Evolutionary conservation across 805 yeast genomes (phyloP), one percentile per base, ranked within the genome.

Genomic region (Metschnikowia similis): DNA sequence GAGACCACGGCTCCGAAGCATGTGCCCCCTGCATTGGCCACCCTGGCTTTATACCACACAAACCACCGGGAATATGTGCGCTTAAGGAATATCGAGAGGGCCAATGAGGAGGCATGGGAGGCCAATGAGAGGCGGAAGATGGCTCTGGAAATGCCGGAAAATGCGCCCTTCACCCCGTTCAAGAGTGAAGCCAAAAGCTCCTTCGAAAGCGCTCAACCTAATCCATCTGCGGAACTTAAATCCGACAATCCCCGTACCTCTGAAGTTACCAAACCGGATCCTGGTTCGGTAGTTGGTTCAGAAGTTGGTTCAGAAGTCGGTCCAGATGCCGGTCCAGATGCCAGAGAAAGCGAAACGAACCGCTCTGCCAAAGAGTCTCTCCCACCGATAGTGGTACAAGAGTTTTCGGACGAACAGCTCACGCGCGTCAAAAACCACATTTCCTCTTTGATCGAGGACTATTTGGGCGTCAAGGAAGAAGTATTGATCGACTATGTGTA

Each of bases 401-500:
- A 21, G 6, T 17, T 41, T 17, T n/a, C 37, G 5, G 35, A 26
- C 13, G 37, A 31, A 26, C 13, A 32, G 3, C 50, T 69, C 27
- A 58, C 50, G 0, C 30, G 56, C 8, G 54, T 80, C 26, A 66
- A 66, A 31, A 56, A 57, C 0, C 73, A 72, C 51, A 65, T 81
- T 17, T 70, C 66, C n/a, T 62, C 61, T 3, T 66, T 78, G 42
- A 63, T 82, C 31, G 81, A 74, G 48, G 82, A 80, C 49, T 77
- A 71, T 49, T 60, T 82, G 42, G 87, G 85, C 1, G 67, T 79
- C 41, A 65, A 67, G 45, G 87, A 82, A 52, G 80, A 76, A 11
- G 74, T 77, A 39, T 66, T 82, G 52, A 64, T 73, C 11, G 70
- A 71, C 2, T 77, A 74, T 47, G 69, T 82, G 29, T 57, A 66